phyloP scores from a whole-genome alignment of 805 yeast genomes.

The Candida railenensis region DNA sequence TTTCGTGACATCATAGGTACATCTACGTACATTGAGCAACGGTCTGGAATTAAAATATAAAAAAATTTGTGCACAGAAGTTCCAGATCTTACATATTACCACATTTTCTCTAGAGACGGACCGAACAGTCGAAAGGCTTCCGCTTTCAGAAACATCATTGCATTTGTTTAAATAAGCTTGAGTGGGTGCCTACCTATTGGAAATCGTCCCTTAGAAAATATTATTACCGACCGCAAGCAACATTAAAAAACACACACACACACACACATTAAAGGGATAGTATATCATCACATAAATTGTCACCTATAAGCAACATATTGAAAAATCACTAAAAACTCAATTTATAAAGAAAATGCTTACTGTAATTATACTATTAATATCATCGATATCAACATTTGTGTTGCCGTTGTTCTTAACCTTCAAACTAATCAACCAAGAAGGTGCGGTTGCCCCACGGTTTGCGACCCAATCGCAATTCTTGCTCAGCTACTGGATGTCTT shows the following conservation, averaged over 20 bases:
- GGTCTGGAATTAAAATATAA: neutral
- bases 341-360: neutral
- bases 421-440: slow-evolving; percentile 13
- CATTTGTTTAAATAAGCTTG: no score
- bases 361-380: neutral
- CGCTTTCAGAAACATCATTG: no score
- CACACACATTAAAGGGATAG: no score
- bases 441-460: neutral
- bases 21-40: neutral
- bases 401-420: slow-evolving; percentile 18
- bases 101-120: neutral
- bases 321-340: neutral
- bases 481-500: slow-evolving; percentile 23
- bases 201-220: no score
- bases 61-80: neutral
- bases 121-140: no score
- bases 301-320: neutral
- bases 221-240: no score
- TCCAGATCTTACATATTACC: neutral
- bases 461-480: slow-evolving; percentile 12
- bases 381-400: slow-evolving; percentile 3
- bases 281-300: no score
- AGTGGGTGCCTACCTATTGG: no score
- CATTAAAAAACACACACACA: no score
- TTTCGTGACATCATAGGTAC: neutral